Base-by-base conservation (phyloP, 106 monocot species). In the Platanthera zijinensis region DNA sequence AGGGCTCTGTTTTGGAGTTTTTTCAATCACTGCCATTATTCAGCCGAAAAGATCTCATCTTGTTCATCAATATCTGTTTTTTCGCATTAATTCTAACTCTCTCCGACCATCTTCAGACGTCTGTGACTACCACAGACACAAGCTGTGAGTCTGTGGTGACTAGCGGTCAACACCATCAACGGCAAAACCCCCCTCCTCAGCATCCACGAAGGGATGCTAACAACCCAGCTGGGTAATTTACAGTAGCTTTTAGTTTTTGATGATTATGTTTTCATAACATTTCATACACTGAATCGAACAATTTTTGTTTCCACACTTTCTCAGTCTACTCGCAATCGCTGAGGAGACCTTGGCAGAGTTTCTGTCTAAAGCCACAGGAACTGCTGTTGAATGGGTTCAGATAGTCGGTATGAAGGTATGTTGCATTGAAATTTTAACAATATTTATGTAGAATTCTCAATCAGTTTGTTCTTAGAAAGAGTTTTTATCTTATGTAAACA, bases 131-230 rank as follows among this genome's bases (percentile, higher is more conserved):
- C 51, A 89, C 88, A 82, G 94, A 90, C 83, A 89, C 80, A 59
- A 91, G 95, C 79, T 91, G 91, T 78, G 89, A 91, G 82, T 95
- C 95, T 78, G 95, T 91, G 72, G 95, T 95, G 78, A 95, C 95
- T 28, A 87, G 87, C 73, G 89, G 91, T 89, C 95, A 91, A 73
- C 86, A 87, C 74, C 86, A 84, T 57, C 85, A 79, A 51, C 87
- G 85, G 71, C 86, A 81, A 85, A 95, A 92, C 89, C 89, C 85
- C 76, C 81, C 89, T 56, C 76, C 85, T 79, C 89, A 81, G 91
- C 87, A 86, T 91, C 89, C 95, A 10, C 91, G 79, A 53, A 85
- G 85, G 80, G 95, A 95, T 87, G 91, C 87, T 52, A 91, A 83
- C 79, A 93, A 82, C 87, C 95, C 95, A 82, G 87, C 87, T 72